phyloP scores from a whole-genome alignment of 257 asterid species.

The Plectranthus barbatus region DNA sequence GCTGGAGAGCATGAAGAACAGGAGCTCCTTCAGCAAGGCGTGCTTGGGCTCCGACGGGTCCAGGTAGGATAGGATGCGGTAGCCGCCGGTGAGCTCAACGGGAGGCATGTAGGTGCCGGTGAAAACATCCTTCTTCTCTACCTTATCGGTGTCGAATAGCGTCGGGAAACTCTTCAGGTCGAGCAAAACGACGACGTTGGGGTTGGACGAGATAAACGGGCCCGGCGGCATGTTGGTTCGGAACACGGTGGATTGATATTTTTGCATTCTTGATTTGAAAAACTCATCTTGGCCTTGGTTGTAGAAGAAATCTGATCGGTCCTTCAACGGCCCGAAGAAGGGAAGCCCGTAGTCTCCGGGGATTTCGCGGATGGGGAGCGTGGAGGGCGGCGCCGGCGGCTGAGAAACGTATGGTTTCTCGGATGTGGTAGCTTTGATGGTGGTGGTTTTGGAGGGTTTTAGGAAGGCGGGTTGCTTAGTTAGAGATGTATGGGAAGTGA shows the following conservation, averaged over 20 bases:
- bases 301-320: conserved; percentile 70
- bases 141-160: conserved; percentile 61
- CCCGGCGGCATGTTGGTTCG: conserved; percentile 91
- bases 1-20: conserved; percentile 45
- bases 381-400: conserved; percentile 6
- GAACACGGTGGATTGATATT: conserved; percentile 68
- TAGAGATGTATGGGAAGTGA: too few species aligned
- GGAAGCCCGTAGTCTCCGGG: conserved; percentile 81
- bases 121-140: conserved; percentile 72
- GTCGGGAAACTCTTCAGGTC: conserved; percentile 82
- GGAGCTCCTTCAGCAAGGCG: conserved; percentile 47
- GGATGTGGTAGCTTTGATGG: conserved; percentile 21
- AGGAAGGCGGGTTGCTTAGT: too few species aligned
- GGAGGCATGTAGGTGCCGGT: conserved; percentile 85
- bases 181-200: conserved; percentile 69
- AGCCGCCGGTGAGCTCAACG: conserved; percentile 70
- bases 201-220: conserved; percentile 50
- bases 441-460: background rate
- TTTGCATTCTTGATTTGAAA: conserved; percentile 60
- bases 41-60: conserved; percentile 87
- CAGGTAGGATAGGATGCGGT: conserved; percentile 58
- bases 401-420: conserved; percentile 20
- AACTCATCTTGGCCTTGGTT: conserved; percentile 70
- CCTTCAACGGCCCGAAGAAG: conserved; percentile 60
- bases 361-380: conserved; percentile 37